These are phyloP conservation scores for Penicillium angulare DNA, from an alignment of 495 filamentous ascomycete species.

Conservation along the genomic window DNA sequence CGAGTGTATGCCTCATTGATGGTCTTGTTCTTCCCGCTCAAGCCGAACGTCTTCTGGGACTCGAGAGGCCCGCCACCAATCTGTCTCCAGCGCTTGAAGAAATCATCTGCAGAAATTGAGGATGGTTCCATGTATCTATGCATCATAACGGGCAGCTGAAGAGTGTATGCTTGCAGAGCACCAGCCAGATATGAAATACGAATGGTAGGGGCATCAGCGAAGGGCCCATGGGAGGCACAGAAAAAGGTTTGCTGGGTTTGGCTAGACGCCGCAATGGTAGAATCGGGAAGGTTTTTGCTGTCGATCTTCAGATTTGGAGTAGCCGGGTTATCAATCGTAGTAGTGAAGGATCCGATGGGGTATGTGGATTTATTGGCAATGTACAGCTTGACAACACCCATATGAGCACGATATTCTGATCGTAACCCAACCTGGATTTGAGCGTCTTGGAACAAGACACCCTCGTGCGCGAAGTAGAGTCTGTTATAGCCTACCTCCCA, in stretches of 20 bases:
- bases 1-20: constrained; percentile 58
- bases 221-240: constrained; percentile 81
- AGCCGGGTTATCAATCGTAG: constrained; percentile 80
- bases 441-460: constrained; percentile 89
- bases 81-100: constrained; percentile 99
- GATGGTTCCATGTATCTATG: constrained; percentile 98
- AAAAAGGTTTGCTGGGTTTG: constrained; percentile 95
- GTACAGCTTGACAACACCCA: constrained; percentile 94
- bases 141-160: constrained; percentile 83
- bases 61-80: constrained; percentile 88
- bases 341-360: constrained; percentile 84
- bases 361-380: constrained; percentile 90
- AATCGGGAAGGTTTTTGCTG: constrained; percentile 84
- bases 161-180: constrained; percentile 86
- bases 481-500: constrained; percentile 92
- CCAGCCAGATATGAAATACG: constrained; percentile 92
- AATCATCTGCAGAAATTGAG: constrained; percentile 79
- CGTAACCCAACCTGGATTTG: constrained; percentile 93
- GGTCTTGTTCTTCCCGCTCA: constrained; percentile 47
- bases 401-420: constrained; percentile 88
- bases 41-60: constrained; percentile 78
- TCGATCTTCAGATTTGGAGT: constrained; percentile 75
- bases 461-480: constrained; percentile 75
- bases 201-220: constrained; percentile 83
- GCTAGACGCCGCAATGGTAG: constrained; percentile 64